Evolutionary conservation across 2,329 filamentous ascomycete genomes (phyloP), one percentile per base, ranked within the genome.

Genomic region (Penicillium sp.): DNA sequence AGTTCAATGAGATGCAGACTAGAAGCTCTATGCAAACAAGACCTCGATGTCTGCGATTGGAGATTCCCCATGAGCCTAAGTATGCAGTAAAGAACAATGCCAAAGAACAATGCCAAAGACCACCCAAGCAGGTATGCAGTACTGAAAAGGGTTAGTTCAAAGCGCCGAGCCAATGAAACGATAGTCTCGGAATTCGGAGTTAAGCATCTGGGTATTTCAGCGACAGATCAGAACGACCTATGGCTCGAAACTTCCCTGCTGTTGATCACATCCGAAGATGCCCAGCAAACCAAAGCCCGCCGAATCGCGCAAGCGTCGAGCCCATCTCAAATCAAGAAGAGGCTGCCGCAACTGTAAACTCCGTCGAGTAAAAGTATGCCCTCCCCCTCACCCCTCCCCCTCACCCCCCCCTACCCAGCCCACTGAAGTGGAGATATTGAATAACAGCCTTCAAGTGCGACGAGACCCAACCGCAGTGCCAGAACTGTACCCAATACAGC

Each of bases 271-370:
- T 4, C 10, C 14, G 7, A 7, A 34, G 14, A 34, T 34, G 14
- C 32, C 32, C 10, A 34, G 14, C 10, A 34, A 34, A 14, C 14
- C 5, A 34, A 14, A 13, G 11, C 10, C 29, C 13, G 44, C 16
- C 4, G 14, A 40, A 5, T 29, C 47, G 31, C 57, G n/a, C 10
- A 55, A 45, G 38, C 62, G 60, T 32, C 59, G 56, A 11, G 18
- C 43, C 2, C 82, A 85, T 58, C 79, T 71, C 21, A 84, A 84
- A 60, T 84, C 81, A 1, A 73, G 79, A 16, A 70, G 73, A 13
- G 82, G 82, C 2, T 84, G 82, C 58, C 76, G 75, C 3, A 84
- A 84, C 59, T 85, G 83, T 65, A 65, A 64, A 68, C 56, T 55
- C 36, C 48, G 53, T n/a, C 45, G 52, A 41, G 58, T 62, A 31